Base-by-base conservation (phyloP, 176 grass and related monocot species). In the Phyllostachys edulis region DNA sequence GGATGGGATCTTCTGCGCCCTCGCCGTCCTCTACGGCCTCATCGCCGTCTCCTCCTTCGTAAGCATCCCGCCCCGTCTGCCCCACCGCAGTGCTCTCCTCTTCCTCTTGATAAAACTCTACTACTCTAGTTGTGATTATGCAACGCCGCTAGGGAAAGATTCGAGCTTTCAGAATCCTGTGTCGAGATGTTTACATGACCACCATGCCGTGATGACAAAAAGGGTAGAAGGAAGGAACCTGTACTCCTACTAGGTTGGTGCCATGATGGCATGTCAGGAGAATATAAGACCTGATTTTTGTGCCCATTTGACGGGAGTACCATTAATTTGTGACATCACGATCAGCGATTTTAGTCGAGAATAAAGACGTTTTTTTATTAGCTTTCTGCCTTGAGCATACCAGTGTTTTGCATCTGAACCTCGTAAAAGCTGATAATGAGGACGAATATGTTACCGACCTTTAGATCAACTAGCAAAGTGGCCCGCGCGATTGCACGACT, bases 31-130 rank as follows among this genome's bases (percentile, higher is more conserved):
- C 68, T 98, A 98, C 72, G 89, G 90, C 56, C 61, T 90, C 80
- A 20, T 98, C 41, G 91, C 89, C 56, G 64, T 80, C 23, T 71
- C 81, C 75, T 94, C 96, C 86, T 88, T 95, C 66, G 93, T 98
- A 87, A 87, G 85, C 65, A 62, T 62, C 66, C 62, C 5, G 16
- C 50, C 50, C 50, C 15, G 50, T 52, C 50, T 6, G 5, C 54
- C 60, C 59, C 14, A 5, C 57, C 57, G 27, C 76, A 3, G 17
- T 36, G 46, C 17, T n/a, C 6, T 10, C 70, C 37, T 63, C 67
- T 66, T 52, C 23, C 55, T 20, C 7, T 9, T 64, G 17, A 62
- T 13, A 46, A 49, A 27, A 15, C 9, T 49, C 2, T n/a, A 52
- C 50, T 17, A 17, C 50, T 56, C 54, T 21, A 56, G 52, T 21